Evolutionary conservation across 116 monocot genomes (phyloP).

Genomic region (Papilionanthe hybrid): DNA sequence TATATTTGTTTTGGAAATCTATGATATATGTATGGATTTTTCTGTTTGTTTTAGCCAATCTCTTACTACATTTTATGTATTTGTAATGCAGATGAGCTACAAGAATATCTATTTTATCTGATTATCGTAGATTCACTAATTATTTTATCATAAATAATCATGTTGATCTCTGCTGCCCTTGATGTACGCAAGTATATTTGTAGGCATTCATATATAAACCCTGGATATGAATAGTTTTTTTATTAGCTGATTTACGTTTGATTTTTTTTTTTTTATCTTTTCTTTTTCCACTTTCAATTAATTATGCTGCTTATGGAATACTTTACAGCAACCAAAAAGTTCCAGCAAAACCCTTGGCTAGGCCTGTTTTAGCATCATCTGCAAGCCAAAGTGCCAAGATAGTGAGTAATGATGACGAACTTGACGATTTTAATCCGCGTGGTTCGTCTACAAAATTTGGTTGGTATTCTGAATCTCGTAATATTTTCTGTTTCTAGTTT

Average conservation of each 20-base stretch:
- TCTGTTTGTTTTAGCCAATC: too few relatives aligned
- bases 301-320: conserved; percentile 8
- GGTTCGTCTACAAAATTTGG: conserved; percentile 56
- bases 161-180: background rate
- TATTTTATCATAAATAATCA: background rate
- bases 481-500: background rate
- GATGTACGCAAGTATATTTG: background rate
- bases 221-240: background rate
- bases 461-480: conserved; percentile 17
- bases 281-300: background rate
- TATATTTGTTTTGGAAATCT: too few relatives aligned
- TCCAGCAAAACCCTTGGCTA: conserved; percentile 20
- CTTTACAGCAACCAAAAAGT: conserved; percentile 16
- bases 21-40: too few relatives aligned
- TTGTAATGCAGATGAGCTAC: too few relatives aligned
- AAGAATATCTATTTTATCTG: too few relatives aligned
- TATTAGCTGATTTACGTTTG: background rate
- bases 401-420: conserved; percentile 49
- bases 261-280: background rate
- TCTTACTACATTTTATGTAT: too few relatives aligned
- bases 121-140: background rate
- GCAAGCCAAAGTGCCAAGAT: conserved; percentile 24
- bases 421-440: conserved; percentile 95
- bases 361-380: conserved; percentile 15
- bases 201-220: background rate